Evolutionary conservation across 148 eudicot species (phyloP).

Genomic region (Persicaria tinctoria): DNA sequence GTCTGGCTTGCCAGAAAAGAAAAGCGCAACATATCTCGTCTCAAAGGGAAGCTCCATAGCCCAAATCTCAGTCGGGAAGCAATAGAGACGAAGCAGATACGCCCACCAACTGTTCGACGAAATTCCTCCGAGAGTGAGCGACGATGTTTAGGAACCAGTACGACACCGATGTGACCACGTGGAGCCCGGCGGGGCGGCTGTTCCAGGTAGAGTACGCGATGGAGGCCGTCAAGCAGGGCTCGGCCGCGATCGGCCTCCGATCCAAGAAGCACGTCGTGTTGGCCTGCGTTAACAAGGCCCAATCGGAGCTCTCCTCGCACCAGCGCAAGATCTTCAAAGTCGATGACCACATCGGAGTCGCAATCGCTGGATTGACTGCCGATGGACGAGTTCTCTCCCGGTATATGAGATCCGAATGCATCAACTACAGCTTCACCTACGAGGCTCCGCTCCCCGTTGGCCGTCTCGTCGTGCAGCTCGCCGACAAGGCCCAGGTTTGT

Average conservation of each 20-base stretch:
- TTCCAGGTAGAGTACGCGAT: constrained; percentile 99
- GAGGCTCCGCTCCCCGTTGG: constrained; percentile 80
- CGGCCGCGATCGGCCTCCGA: constrained; percentile 87
- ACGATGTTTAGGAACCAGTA: constrained; percentile 92
- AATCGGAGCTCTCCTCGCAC: constrained; percentile 85
- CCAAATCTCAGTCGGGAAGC: neutral
- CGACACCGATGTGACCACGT: constrained; percentile 98
- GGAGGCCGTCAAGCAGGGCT: constrained; percentile 99
- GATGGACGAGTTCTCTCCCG: constrained; percentile 88
- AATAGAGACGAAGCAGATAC: neutral
- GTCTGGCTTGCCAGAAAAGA: constrained; percentile 12
- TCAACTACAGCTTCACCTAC: constrained; percentile 59
- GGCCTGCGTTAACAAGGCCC: constrained; percentile 79
- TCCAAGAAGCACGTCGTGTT: constrained; percentile 79
- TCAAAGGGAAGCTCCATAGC: neutral
- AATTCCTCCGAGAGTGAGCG: neutral
- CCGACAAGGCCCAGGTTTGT: constrained; percentile 92
- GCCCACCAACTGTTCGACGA: neutral
- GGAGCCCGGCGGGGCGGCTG: constrained; percentile 85
- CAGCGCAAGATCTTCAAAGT: constrained; percentile 96
- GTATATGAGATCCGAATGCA: constrained; percentile 84
- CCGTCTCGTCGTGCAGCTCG: constrained; percentile 89
- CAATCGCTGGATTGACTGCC: constrained; percentile 93
- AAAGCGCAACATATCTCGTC: neutral
- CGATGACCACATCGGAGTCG: constrained; percentile 86